Evolutionary conservation across 2,329 filamentous ascomycete genomes (phyloP).

Genomic region (Penicillium sp.): DNA sequence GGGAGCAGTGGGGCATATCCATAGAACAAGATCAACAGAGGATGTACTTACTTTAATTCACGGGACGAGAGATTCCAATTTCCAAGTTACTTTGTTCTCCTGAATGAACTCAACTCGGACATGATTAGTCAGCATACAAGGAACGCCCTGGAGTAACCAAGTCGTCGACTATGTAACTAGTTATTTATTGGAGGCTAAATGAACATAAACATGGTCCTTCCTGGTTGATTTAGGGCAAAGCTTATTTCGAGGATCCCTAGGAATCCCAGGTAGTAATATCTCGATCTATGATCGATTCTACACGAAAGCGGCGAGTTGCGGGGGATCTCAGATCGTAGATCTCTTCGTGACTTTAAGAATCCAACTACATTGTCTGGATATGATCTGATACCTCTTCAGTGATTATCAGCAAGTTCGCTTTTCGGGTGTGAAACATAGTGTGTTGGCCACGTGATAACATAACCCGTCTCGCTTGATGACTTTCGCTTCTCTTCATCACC

Average conservation of each 20-base stretch:
- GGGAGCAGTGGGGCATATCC: neutral
- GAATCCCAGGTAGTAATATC: neutral
- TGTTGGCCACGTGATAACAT: conserved; percentile 13
- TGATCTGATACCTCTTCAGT: neutral
- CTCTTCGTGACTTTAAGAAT: neutral
- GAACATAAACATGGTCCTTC: neutral
- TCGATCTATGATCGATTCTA: neutral
- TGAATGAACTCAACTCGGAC: neutral
- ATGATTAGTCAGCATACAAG: neutral
- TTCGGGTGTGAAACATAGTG: neutral
- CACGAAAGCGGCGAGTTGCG: neutral
- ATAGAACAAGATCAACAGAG: neutral
- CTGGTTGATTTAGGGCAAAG: neutral
- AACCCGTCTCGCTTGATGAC: conserved; percentile 8
- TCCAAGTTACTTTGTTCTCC: neutral
- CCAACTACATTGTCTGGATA: neutral
- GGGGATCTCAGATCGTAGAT: neutral
- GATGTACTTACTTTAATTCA: neutral
- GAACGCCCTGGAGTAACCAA: neutral
- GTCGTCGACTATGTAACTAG: too few species aligned
- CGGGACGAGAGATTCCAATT: neutral
- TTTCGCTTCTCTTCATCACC: conserved; percentile 2
- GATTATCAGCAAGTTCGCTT: neutral
- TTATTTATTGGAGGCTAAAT: neutral
- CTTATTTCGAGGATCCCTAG: neutral